phyloP scores from a whole-genome alignment of 23 red algal species.

The Agarophyton chilense region DNA sequence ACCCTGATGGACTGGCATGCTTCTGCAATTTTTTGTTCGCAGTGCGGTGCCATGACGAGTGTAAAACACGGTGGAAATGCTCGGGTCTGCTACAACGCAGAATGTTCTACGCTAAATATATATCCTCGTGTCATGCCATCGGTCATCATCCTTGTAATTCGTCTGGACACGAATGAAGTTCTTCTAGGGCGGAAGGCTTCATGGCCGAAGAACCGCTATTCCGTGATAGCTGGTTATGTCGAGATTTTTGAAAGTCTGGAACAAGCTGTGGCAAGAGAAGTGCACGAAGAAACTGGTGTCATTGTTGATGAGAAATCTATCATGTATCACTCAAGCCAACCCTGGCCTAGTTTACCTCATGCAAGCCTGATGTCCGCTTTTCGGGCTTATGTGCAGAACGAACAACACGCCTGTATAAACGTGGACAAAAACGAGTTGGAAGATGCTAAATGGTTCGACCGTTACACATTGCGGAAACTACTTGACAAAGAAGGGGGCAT shows the following conservation, averaged over 20 bases:
- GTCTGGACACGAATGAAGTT: slow-evolving; percentile 8
- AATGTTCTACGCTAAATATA: slow-evolving; percentile 31
- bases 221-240: slow-evolving; percentile 71
- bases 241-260: slow-evolving; percentile 83
- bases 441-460: slow-evolving; percentile 38
- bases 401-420: slow-evolving; percentile 6
- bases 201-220: slow-evolving; percentile 72
- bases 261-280: slow-evolving; percentile 76
- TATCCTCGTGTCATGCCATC: slow-evolving; percentile 79
- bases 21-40: slow-evolving; percentile 45
- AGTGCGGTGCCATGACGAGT: slow-evolving; percentile 25
- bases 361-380: slow-evolving; percentile 53
- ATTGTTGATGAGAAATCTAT: slow-evolving; percentile 35
- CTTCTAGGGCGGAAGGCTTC: slow-evolving; percentile 65
- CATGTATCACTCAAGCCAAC: slow-evolving; percentile 58
- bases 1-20: slow-evolving; percentile 58
- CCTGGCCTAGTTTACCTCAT: slow-evolving; percentile 45
- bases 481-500: background rate
- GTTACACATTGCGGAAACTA: background rate
- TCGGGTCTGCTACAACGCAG: slow-evolving; percentile 10
- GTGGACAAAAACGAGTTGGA: slow-evolving; percentile 33
- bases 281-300: slow-evolving; percentile 77
- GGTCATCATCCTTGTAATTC: slow-evolving; percentile 68
- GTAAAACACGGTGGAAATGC: slow-evolving; percentile 4
- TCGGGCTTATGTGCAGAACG: slow-evolving; percentile 23